phyloP scores from a whole-genome alignment of 1,139 yeast species.

The Magnusiomyces sp. region DNA sequence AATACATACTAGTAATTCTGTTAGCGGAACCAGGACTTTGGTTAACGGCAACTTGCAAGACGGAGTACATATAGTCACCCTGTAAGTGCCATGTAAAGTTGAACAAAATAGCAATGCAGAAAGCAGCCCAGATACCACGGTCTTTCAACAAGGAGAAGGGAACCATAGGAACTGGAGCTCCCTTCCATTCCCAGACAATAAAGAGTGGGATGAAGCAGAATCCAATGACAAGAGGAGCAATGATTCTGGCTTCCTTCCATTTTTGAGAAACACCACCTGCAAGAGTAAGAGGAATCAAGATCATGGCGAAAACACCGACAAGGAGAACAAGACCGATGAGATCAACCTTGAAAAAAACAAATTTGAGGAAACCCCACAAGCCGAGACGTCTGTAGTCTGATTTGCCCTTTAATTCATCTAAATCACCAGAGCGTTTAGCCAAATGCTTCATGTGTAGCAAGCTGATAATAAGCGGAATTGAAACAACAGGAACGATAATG shows the following conservation, averaged over 20 bases:
- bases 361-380: constrained; percentile 24
- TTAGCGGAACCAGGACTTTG: constrained; percentile 54
- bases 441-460: constrained; percentile 46
- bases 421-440: constrained; percentile 46
- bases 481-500: constrained; percentile 56
- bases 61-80: constrained; percentile 57
- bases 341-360: constrained; percentile 44
- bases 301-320: constrained; percentile 45
- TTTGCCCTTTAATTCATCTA: constrained; percentile 30
- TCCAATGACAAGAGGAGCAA: constrained; percentile 62
- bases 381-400: constrained; percentile 27
- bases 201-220: constrained; percentile 48
- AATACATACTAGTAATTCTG: constrained; percentile 52
- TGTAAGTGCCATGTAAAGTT: constrained; percentile 61
- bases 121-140: constrained; percentile 62
- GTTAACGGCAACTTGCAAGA: constrained; percentile 53
- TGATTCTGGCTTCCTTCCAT: constrained; percentile 50
- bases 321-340: constrained; percentile 45
- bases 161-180: constrained; percentile 47
- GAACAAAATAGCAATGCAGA: constrained; percentile 44
- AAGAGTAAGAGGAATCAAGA: constrained; percentile 42
- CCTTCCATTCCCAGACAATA: constrained; percentile 44
- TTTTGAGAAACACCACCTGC: constrained; percentile 49
- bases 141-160: constrained; percentile 52
- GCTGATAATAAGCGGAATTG: constrained; percentile 49